Percentiles rank a stretch among this genome's conserved stretches.
Conservation (phyloP, 768 basidiomycete genomes). For the Naematelia encephala region DNA sequence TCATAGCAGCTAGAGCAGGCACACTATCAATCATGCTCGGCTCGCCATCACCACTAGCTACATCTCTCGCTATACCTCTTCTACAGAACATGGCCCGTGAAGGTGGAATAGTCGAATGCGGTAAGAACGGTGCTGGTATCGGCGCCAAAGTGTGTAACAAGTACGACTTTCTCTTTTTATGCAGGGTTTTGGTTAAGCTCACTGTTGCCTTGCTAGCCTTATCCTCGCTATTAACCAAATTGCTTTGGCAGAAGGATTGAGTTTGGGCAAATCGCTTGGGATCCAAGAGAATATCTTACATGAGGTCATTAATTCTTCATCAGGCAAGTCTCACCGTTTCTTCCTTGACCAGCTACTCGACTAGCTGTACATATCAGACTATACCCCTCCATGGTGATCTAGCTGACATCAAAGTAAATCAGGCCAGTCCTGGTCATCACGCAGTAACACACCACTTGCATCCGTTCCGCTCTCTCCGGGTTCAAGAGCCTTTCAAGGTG, state of each 20-base stretch:
- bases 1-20: constrained; percentile 79
- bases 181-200: no score
- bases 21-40: constrained; percentile 91
- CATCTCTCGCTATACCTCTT: constrained; percentile 27
- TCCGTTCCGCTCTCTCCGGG: constrained; percentile 30
- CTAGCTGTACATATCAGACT: background rate
- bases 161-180: constrained; percentile 13
- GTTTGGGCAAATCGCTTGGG: constrained; percentile 33
- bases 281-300: constrained; percentile 34
- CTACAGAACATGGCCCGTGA: constrained; percentile 35
- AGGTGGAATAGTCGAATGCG: constrained; percentile 37
- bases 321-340: constrained; percentile 16
- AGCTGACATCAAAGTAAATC: background rate
- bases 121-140: constrained; percentile 37
- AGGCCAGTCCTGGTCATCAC: constrained; percentile 45
- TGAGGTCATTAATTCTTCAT: constrained; percentile 37
- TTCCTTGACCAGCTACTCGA: background rate
- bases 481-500: constrained; percentile 28
- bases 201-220: constrained; percentile 18
- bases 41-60: constrained; percentile 54
- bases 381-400: background rate
- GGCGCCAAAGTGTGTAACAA: constrained; percentile 47
- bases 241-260: constrained; percentile 39
- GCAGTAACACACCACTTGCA: constrained; percentile 33
- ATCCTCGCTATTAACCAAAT: constrained; percentile 46